These are phyloP conservation scores for Neurospora africana DNA, from an alignment of 495 filamentous ascomycete species.

Conservation along the genomic window DNA sequence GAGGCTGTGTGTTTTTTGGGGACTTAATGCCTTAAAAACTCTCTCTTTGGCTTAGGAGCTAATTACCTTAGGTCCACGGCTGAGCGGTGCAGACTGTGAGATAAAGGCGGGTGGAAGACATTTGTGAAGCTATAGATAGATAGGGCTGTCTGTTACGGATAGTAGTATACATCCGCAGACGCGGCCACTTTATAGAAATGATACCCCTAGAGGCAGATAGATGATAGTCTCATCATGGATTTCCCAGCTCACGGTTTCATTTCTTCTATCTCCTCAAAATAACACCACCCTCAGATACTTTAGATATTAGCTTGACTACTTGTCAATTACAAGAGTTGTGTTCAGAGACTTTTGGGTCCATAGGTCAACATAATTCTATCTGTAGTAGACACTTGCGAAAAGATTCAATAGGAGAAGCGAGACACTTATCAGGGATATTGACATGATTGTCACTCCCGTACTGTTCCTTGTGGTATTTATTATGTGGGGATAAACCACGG, in stretches of 20 bases:
- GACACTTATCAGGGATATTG: background rate
- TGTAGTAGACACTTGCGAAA: background rate
- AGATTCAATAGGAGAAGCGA: background rate
- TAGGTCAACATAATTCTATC: background rate
- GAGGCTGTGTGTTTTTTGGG: background rate
- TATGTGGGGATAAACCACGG: background rate
- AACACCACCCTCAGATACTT: background rate
- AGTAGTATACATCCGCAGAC: background rate
- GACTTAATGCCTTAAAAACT: background rate
- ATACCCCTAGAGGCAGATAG: background rate
- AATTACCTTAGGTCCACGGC: background rate
- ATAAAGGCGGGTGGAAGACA: background rate
- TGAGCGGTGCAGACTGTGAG: background rate
- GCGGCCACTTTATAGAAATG: background rate
- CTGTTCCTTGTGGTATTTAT: background rate
- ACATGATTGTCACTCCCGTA: background rate
- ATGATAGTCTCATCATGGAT: background rate
- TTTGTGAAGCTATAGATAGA: background rate
- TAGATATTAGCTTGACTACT: background rate
- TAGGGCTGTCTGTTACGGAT: background rate
- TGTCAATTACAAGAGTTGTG: background rate
- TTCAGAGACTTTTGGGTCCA: background rate
- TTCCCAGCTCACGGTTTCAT: background rate
- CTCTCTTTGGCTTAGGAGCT: background rate
- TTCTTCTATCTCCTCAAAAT: background rate